Evolutionary conservation across 2,329 filamentous ascomycete genomes (phyloP).

Genomic region (Trichothecium roseum): DNA sequence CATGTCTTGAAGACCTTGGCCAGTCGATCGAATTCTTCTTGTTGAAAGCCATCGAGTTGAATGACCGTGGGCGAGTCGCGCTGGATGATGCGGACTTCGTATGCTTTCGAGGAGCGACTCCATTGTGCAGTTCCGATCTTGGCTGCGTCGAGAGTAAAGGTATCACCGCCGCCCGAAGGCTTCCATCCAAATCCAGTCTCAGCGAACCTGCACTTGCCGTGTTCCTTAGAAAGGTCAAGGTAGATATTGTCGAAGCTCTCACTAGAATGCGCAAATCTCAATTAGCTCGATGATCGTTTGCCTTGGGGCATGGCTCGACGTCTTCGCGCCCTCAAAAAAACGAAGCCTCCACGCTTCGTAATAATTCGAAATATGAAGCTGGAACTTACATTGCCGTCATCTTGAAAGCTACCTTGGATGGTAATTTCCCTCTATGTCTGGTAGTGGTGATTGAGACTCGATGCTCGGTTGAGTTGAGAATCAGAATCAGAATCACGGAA

Average conservation of each 20-base stretch:
- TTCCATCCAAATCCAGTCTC: slow-evolving; percentile 96
- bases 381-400: slow-evolving; percentile 28
- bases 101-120: slow-evolving; percentile 87
- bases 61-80: slow-evolving; percentile 76
- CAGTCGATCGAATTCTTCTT: slow-evolving; percentile 88
- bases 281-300: no score
- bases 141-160: slow-evolving; percentile 82
- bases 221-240: slow-evolving; percentile 86
- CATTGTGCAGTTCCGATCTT: slow-evolving; percentile 85
- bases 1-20: slow-evolving; percentile 94
- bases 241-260: slow-evolving; percentile 98
- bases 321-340: not conserved
- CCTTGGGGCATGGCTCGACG: not conserved
- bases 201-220: slow-evolving; percentile 87
- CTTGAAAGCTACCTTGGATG: slow-evolving; percentile 6
- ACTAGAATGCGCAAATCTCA: slow-evolving; percentile 22
- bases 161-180: slow-evolving; percentile 74
- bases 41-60: slow-evolving; percentile 89
- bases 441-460: not conserved
- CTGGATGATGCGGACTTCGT: slow-evolving; percentile 84
- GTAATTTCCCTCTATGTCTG: not conserved
- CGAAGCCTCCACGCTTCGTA: not conserved
- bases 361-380: not conserved
- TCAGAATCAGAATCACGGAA: no score
- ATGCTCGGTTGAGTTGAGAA: not conserved